These are phyloP conservation scores for Eurotiales sp. DNA, from an alignment of 2,329 filamentous ascomycete genomes.

Conservation along the genomic window DNA sequence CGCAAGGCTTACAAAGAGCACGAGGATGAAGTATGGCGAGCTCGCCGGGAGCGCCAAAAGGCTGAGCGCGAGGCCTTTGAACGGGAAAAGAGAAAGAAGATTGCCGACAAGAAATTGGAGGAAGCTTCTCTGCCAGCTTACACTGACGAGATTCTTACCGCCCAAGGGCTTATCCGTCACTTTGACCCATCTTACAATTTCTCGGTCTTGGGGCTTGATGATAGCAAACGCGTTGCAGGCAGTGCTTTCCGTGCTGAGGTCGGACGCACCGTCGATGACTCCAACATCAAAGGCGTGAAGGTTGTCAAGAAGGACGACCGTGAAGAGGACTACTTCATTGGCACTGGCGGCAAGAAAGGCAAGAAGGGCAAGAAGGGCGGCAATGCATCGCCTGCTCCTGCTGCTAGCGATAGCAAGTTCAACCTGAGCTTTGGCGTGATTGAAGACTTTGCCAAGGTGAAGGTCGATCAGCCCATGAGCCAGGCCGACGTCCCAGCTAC, in stretches of 20 bases:
- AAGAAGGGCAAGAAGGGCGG: conserved; percentile 79
- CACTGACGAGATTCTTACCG: conserved; percentile 85
- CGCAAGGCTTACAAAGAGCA: conserved; percentile 79
- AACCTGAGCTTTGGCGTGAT: conserved; percentile 88
- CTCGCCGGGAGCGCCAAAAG: conserved; percentile 71
- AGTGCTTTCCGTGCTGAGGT: conserved; percentile 75
- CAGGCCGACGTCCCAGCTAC: conserved; percentile 74
- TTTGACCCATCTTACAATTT: conserved; percentile 81
- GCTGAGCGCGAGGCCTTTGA: conserved; percentile 65
- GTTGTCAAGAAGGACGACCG: conserved; percentile 82
- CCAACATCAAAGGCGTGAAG: conserved; percentile 79
- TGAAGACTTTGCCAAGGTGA: conserved; percentile 80
- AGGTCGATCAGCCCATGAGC: conserved; percentile 83
- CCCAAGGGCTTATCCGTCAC: conserved; percentile 82
- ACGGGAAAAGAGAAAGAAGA: conserved; percentile 49
- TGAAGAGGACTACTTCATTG: conserved; percentile 78
- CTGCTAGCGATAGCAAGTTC: conserved; percentile 61
- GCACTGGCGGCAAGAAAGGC: conserved; percentile 72
- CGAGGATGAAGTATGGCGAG: conserved; percentile 77
- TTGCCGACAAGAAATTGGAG: conserved; percentile 53
- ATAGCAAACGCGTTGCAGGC: conserved; percentile 44
- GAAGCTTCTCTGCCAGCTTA: conserved; percentile 70
- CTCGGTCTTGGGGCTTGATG: conserved; percentile 52
- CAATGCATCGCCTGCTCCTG: conserved; percentile 45
- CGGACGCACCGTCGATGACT: conserved; percentile 77